phyloP scores from a whole-genome alignment of 176 grass and related monocot species.

The Oryza meridionalis region DNA sequence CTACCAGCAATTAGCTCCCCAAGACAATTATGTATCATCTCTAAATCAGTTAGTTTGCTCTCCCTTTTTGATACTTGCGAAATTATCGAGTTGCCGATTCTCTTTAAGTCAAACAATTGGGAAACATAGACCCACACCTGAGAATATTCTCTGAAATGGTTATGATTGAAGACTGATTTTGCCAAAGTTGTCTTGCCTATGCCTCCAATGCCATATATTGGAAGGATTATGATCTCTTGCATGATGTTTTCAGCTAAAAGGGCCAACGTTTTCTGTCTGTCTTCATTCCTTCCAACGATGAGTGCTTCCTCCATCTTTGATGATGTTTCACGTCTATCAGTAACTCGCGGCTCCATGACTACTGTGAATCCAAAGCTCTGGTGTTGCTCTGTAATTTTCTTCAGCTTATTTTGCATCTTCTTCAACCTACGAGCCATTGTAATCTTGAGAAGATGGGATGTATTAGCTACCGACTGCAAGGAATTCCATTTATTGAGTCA shows the following conservation, averaged over 20 bases:
- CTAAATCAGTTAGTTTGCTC: too few relatives aligned
- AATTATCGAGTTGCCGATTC: conserved; percentile 16
- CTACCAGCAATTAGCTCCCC: not conserved
- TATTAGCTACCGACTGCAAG: too few relatives aligned
- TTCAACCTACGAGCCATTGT: too few relatives aligned
- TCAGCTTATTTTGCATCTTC: too few relatives aligned
- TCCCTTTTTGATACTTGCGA: not conserved
- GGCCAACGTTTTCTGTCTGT: not conserved
- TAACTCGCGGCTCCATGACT: too few relatives aligned
- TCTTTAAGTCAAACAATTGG: conserved; percentile 24
- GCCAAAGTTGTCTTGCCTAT: conserved; percentile 51
- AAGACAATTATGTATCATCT: not conserved
- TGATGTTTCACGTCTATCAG: not conserved
- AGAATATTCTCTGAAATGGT: not conserved
- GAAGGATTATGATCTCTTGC: not conserved
- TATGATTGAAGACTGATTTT: conserved; percentile 22
- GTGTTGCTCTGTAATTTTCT: too few relatives aligned
- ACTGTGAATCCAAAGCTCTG: too few relatives aligned
- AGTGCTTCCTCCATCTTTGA: not conserved
- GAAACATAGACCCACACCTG: conserved; percentile 42
- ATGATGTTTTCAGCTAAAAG: not conserved
- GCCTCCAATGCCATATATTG: conserved; percentile 45
- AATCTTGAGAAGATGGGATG: too few relatives aligned
- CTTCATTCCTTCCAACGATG: not conserved
- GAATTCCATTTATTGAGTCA: too few relatives aligned